phyloP scores from a whole-genome alignment of 2,329 filamentous ascomycete genomes.

The Arthrobotrys musiformis region DNA sequence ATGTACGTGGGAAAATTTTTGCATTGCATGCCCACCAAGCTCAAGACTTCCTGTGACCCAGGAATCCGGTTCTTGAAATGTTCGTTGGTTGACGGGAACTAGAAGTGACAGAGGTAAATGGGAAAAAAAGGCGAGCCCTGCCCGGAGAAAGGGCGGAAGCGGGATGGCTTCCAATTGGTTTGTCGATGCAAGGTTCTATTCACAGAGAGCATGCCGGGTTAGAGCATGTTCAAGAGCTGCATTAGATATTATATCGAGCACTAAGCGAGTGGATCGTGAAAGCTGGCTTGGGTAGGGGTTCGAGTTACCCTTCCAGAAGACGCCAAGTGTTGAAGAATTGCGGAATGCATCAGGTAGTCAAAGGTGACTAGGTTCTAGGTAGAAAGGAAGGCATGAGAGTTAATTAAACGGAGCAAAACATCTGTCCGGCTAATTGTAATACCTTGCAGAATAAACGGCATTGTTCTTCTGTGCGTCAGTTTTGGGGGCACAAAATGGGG shows the following conservation, averaged over 20 bases:
- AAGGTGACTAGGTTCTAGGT: slow-evolving; percentile 11
- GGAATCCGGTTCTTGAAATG: slow-evolving; percentile 40
- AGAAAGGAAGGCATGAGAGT: slow-evolving; percentile 5
- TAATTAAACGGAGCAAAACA: slow-evolving; percentile 35
- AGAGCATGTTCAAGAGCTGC: slow-evolving; percentile 41
- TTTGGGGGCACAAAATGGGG: slow-evolving; percentile 33
- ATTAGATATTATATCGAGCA: slow-evolving; percentile 45
- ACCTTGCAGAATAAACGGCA: slow-evolving; percentile 38
- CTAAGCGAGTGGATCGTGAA: slow-evolving; percentile 55
- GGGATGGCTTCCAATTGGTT: slow-evolving; percentile 51
- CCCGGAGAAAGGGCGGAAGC: slow-evolving; percentile 46
- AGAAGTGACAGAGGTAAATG: slow-evolving; percentile 17
- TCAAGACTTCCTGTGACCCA: slow-evolving; percentile 35
- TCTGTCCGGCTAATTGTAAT: slow-evolving; percentile 48
- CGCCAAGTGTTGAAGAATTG: slow-evolving; percentile 49
- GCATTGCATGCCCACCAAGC: slow-evolving; percentile 34
- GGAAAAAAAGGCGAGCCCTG: slow-evolving; percentile 31
- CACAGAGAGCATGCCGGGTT: slow-evolving; percentile 36
- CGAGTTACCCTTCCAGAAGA: slow-evolving; percentile 55
- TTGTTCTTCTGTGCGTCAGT: slow-evolving; percentile 42
- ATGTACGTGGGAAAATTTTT: slow-evolving; percentile 51
- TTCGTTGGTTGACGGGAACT: slow-evolving; percentile 44
- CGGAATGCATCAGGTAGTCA: slow-evolving; percentile 27
- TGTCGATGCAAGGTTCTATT: slow-evolving; percentile 44
- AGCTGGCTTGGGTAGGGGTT: slow-evolving; percentile 40